Evolutionary conservation across 2,329 filamentous ascomycete species (phyloP).

Genomic region (Trichoderma koningii): DNA sequence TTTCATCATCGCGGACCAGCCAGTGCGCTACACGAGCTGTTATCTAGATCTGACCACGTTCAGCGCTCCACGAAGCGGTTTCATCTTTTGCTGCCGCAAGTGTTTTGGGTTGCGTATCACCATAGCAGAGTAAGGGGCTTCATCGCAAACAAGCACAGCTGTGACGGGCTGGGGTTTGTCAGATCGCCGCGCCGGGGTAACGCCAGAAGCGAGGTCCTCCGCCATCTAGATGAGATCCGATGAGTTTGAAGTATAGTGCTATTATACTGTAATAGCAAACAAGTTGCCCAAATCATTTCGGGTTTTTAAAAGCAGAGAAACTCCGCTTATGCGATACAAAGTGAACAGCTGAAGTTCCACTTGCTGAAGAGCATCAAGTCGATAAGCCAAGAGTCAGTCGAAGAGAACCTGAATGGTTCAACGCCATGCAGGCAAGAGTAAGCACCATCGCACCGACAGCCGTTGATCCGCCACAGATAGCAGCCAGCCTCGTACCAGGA

Average conservation of each 20-base stretch:
- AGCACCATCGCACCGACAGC: not conserved
- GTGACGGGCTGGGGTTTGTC: not conserved
- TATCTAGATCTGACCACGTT: not conserved
- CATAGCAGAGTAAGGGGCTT: not conserved
- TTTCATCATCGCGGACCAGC: not conserved
- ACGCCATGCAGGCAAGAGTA: not conserved
- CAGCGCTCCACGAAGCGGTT: not conserved
- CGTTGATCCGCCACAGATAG: not conserved
- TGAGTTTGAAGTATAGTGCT: not conserved
- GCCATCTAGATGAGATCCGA: not conserved
- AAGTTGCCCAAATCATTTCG: not conserved
- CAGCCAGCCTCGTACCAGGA: not conserved
- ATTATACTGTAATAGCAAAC: not conserved
- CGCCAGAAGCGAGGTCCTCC: not conserved
- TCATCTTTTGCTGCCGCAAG: not conserved
- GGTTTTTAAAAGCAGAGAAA: no score
- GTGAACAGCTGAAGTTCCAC: no score
- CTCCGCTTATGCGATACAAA: no score
- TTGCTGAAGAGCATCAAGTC: no score
- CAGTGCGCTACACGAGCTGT: not conserved
- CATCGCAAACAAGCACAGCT: not conserved
- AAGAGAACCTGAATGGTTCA: not conserved
- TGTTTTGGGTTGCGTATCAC: slow-evolving; percentile 16
- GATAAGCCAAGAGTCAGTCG: not conserved
- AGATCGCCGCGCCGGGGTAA: not conserved